Evolutionary conservation across 2,329 filamentous ascomycete species (phyloP).

Genomic region (Paecilomyces variotii): DNA sequence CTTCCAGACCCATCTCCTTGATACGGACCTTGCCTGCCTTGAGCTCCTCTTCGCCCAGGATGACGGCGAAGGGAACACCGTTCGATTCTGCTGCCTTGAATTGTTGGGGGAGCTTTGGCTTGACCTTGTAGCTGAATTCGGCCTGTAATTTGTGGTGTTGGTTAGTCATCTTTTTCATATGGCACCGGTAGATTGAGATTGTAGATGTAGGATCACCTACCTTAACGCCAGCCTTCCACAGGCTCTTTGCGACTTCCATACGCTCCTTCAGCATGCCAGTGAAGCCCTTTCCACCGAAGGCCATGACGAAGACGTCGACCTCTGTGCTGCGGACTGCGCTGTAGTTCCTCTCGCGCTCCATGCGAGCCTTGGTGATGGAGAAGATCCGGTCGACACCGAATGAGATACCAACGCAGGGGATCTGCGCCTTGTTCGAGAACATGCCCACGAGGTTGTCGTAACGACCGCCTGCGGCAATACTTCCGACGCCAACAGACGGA

Average conservation of each 20-base stretch:
- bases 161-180: constrained; percentile 11
- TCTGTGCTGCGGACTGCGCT: constrained; percentile 58
- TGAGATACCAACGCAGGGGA: constrained; percentile 85
- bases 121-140: constrained; percentile 82
- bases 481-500: constrained; percentile 75
- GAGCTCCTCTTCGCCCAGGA: constrained; percentile 85
- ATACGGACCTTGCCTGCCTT: constrained; percentile 75
- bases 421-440: constrained; percentile 77
- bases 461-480: constrained; percentile 79
- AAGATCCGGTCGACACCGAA: constrained; percentile 96
- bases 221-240: constrained; percentile 87
- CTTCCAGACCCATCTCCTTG: constrained; percentile 72
- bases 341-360: constrained; percentile 52
- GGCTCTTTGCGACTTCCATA: constrained; percentile 64
- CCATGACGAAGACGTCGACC: constrained; percentile 91
- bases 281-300: constrained; percentile 80
- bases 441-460: constrained; percentile 93
- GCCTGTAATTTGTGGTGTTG: constrained; percentile 40
- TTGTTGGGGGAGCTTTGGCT: constrained; percentile 79
- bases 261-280: constrained; percentile 73
- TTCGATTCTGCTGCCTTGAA: constrained; percentile 82
- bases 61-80: constrained; percentile 76
- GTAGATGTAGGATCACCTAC: constrained; percentile 28
- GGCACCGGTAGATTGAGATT: background rate
- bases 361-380: constrained; percentile 74